A percentile compares a stretch with the other conserved stretches of the same genome.
These are phyloP conservation scores for Aquilaria yunnanensis DNA, from an alignment of 345 rosid genomes.

Conservation along the genomic window DNA sequence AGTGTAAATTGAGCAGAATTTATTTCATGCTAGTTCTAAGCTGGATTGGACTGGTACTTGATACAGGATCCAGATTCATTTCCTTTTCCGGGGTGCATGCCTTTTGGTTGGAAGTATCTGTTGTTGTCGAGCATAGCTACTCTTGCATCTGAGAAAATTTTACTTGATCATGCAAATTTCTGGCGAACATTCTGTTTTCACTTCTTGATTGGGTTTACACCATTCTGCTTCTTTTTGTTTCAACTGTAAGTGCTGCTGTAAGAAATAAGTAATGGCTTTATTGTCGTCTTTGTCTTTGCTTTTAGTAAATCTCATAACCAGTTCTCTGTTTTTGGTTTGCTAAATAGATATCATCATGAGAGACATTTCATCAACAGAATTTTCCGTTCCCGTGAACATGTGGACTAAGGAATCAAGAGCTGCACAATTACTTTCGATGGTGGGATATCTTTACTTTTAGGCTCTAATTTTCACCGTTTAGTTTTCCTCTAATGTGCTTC, in stretches of 20 bases:
- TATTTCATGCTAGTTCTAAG: conserved; percentile 7
- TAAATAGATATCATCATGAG: conserved; percentile 61
- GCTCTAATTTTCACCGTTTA: too few species aligned
- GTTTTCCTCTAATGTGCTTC: too few species aligned
- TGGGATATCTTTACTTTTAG: conserved; percentile 1
- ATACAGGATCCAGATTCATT: conserved; percentile 54
- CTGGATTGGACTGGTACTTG: background rate
- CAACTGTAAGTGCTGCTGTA: conserved; percentile 44
- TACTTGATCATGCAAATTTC: conserved; percentile 49
- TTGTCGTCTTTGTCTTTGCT: background rate
- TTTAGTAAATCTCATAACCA: background rate
- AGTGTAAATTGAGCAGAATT: conserved; percentile 8
- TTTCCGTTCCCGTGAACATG: conserved; percentile 53
- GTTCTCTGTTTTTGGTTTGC: background rate
- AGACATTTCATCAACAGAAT: conserved; percentile 56
- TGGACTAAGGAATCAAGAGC: conserved; percentile 32
- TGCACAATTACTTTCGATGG: conserved; percentile 8
- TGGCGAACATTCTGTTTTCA: conserved; percentile 46
- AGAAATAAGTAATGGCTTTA: conserved; percentile 1
- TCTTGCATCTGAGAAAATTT: conserved; percentile 43
- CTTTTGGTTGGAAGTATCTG: conserved; percentile 65
- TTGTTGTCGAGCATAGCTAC: conserved; percentile 51
- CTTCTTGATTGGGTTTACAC: conserved; percentile 41
- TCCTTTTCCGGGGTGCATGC: conserved; percentile 58
- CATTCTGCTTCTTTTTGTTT: conserved; percentile 42